A percentile compares a stretch with the other conserved stretches of the same genome.
These are phyloP conservation scores for Lathyrus sativus DNA, from an alignment of 306 rosid genomes.

Conservation along the genomic window DNA sequence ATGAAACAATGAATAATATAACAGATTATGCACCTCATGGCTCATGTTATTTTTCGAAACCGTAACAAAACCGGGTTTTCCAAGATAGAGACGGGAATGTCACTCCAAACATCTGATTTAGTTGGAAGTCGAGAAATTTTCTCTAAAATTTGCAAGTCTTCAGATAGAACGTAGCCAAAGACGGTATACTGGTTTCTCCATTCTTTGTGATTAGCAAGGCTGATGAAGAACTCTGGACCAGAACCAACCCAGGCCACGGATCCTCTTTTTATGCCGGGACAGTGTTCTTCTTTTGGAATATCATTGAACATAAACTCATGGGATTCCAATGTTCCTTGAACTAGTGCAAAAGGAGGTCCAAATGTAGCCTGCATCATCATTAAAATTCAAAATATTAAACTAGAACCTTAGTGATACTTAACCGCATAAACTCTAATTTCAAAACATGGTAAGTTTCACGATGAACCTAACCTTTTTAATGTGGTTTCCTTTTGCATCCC, in stretches of 20 bases:
- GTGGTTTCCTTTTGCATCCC: constrained; percentile 83
- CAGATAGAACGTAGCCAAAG: constrained; percentile 65
- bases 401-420: not conserved
- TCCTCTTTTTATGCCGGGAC: constrained; percentile 60
- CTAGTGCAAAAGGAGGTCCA: constrained; percentile 56
- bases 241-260: constrained; percentile 86
- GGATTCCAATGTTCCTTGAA: constrained; percentile 58
- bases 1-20: constrained; percentile 2
- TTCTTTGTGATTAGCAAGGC: constrained; percentile 73
- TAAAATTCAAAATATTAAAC: constrained; percentile 30
- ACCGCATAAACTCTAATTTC: not conserved
- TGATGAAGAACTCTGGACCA: constrained; percentile 80
- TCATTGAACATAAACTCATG: constrained; percentile 41
- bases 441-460: not conserved
- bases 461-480: constrained; percentile 57
- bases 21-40: not conserved
- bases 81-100: constrained; percentile 58
- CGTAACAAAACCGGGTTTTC: constrained; percentile 53
- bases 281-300: constrained; percentile 56
- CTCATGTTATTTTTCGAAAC: constrained; percentile 41
- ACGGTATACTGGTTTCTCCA: constrained; percentile 68
- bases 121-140: constrained; percentile 63
- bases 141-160: constrained; percentile 69
- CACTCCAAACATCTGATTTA: constrained; percentile 56
- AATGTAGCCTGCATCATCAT: constrained; percentile 44